Evolutionary conservation across 192 early-diverging fungal species (phyloP).

Genomic region (Coemansia sp.): DNA sequence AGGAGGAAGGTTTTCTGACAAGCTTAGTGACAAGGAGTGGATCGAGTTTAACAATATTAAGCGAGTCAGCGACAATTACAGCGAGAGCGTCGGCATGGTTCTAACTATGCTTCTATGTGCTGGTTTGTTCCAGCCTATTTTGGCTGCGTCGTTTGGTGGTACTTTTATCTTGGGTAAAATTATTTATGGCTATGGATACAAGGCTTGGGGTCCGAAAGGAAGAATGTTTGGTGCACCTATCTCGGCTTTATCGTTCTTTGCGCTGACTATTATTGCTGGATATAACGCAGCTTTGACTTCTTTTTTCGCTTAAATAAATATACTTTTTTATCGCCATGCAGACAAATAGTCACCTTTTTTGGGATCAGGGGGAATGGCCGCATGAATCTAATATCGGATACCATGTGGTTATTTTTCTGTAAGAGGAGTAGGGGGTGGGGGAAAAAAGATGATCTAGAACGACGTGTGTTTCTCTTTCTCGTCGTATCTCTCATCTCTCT

Average conservation of each 20-base stretch:
- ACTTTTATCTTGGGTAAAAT: slow-evolving; percentile 38
- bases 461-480: neutral
- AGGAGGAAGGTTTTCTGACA: slow-evolving; percentile 44
- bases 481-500: neutral
- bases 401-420: neutral
- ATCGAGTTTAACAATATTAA: slow-evolving; percentile 52
- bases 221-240: slow-evolving; percentile 33
- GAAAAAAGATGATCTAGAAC: neutral
- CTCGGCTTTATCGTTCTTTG: slow-evolving; percentile 15
- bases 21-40: slow-evolving; percentile 55
- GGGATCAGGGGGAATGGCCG: neutral
- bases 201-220: slow-evolving; percentile 19
- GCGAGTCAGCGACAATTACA: slow-evolving; percentile 54
- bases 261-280: slow-evolving; percentile 18
- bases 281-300: slow-evolving; percentile 26
- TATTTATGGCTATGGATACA: slow-evolving; percentile 38
- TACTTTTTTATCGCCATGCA: neutral
- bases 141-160: slow-evolving; percentile 31
- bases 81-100: slow-evolving; percentile 35
- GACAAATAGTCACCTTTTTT: neutral
- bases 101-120: slow-evolving; percentile 31
- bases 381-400: neutral
- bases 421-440: neutral
- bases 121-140: slow-evolving; percentile 46
- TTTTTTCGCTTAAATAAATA: slow-evolving; percentile 21